Evolutionary conservation across 169 alveolate species (phyloP), one percentile per base, ranked within the genome.

Genomic region (Cryptosporidium felis): DNA sequence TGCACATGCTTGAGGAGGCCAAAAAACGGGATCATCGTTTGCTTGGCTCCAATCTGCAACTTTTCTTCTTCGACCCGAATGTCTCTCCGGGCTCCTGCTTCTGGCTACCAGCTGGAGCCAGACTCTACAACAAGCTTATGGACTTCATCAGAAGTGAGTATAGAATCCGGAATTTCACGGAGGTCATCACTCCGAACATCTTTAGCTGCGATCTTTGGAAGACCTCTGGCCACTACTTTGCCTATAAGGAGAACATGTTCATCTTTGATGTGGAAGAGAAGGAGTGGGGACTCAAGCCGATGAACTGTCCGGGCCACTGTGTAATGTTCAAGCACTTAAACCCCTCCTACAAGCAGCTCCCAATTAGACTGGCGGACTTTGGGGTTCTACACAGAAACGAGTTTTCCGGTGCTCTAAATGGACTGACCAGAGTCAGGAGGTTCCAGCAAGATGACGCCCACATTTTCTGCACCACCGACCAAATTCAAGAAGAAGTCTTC

Each of bases 231-330:
- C 99, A 98, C 96, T 97, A 97, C 40, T 74, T 60, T 46, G 80
- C 79, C 1, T 65, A 63, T 28, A 62, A 85, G 60, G 95, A 93
- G 47, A 90, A 91, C 85, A 93, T 95, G 97, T 97, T 94, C 80
- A 67, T 95, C 79, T 92, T 97, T 91, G 96, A 94, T 46, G 97
- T 95, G 34, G 99, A 97, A 80, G 95, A 94, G 63, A 94, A 96
- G 88, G 99, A 97, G 90, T 96, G 97, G 96, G 99, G 99, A 45
- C 94, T 98, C 91, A 98, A 98, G 93, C 99, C 99, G 40, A 98
- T 98, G 99, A 98, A 98, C 92, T 98, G 99, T 89, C 99, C 99
- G 1, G 99, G 99, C 3, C 99, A 98, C 90, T 97, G 98, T 89
- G 62, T 91, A 53, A 94, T 97, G 96, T 97, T 95, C 89, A 96